Conservation (phyloP, 257 asterid species). For the Mentha longifolia region DNA sequence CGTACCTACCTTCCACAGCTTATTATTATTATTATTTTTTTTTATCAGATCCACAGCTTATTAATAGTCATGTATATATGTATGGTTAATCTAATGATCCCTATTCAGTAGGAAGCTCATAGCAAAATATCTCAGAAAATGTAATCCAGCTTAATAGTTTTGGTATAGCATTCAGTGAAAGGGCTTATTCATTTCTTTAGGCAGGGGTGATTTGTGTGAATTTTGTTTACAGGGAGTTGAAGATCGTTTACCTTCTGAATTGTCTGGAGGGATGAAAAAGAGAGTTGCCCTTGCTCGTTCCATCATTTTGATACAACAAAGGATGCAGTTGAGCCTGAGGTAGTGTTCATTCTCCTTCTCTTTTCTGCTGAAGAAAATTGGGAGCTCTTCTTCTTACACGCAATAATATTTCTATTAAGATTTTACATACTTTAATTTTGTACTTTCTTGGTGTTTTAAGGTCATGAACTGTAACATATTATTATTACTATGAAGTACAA, state of each 20-base stretch:
- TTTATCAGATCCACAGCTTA: no score
- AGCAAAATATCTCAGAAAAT: slow-evolving; percentile 9
- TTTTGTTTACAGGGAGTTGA: slow-evolving; percentile 80
- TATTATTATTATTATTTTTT: no score
- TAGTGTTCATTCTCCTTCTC: slow-evolving; percentile 29
- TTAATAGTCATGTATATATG: not conserved
- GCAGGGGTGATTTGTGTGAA: slow-evolving; percentile 28
- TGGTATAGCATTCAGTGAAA: slow-evolving; percentile 21
- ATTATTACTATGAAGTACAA: not conserved
- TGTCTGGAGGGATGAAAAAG: slow-evolving; percentile 99
- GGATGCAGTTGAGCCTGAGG: slow-evolving; percentile 94
- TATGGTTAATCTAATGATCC: slow-evolving; percentile 14
- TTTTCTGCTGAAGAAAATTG: slow-evolving; percentile 1
- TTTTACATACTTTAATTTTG: not conserved
- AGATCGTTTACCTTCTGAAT: slow-evolving; percentile 91
- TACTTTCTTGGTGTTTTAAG: slow-evolving; percentile 1
- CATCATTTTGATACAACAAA: slow-evolving; percentile 86
- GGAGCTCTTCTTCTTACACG: not conserved
- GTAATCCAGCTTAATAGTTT: slow-evolving; percentile 6
- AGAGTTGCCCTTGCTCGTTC: slow-evolving; percentile 99
- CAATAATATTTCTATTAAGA: slow-evolving; percentile 3
- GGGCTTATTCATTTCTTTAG: slow-evolving; percentile 23
- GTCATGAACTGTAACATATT: not conserved
- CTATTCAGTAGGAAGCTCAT: slow-evolving; percentile 29
- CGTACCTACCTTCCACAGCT: slow-evolving; percentile 3